Conservation (phyloP, 768 basidiomycete genomes). For the Neoboletus magnificus region DNA sequence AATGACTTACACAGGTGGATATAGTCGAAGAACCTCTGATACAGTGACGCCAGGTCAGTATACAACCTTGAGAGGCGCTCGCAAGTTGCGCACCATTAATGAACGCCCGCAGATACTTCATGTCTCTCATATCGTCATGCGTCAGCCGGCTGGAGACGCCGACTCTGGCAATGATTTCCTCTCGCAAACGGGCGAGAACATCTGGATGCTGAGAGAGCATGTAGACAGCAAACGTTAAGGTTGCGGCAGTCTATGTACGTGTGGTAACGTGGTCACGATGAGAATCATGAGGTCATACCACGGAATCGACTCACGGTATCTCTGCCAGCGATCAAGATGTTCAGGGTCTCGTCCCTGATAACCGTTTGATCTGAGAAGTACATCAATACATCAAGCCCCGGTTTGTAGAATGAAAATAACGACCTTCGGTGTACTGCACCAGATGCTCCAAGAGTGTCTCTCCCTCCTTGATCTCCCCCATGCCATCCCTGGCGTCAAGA, state of each 20-base stretch:
- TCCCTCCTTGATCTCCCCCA: conserved; percentile 35
- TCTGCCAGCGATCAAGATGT: conserved; percentile 30
- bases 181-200: conserved; percentile 45
- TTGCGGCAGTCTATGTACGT: conserved; percentile 27
- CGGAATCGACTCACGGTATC: conserved; percentile 41
- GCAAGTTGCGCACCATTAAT: conserved; percentile 48
- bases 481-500: conserved; percentile 5
- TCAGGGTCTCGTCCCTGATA: conserved; percentile 27
- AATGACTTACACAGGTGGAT: conserved; percentile 27
- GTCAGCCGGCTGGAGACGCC: conserved; percentile 48
- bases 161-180: conserved; percentile 54
- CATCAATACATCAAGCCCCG: neutral
- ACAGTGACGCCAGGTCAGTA: neutral
- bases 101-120: conserved; percentile 64
- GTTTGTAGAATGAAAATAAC: conserved; percentile 1
- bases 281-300: neutral
- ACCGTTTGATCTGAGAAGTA: conserved; percentile 17
- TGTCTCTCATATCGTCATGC: conserved; percentile 54
- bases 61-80: neutral
- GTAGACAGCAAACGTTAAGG: conserved; percentile 38
- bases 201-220: conserved; percentile 51
- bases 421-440: conserved; percentile 53
- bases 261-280: neutral
- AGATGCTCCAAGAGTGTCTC: conserved; percentile 51
- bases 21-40: conserved; percentile 33